These are phyloP conservation scores for Debaryomyces sp. DNA, from an alignment of 1,139 yeast genomes.

Conservation along the genomic window DNA sequence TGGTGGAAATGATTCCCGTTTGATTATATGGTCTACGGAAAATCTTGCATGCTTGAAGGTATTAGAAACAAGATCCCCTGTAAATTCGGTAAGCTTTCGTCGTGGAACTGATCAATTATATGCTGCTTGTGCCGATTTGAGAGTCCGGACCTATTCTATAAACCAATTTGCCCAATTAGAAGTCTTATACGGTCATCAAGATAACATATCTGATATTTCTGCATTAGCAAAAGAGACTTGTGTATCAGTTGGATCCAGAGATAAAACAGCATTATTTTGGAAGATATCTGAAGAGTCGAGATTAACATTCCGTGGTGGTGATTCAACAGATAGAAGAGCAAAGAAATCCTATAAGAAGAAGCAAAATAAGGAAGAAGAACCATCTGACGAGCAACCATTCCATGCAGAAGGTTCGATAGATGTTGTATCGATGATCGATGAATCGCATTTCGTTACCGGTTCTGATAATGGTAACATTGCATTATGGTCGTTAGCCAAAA, in stretches of 20 bases:
- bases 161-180: conserved; percentile 89
- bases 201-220: conserved; percentile 76
- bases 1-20: conserved; percentile 82
- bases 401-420: conserved; percentile 87
- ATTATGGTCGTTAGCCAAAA: conserved; percentile 87
- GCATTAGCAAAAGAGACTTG: conserved; percentile 87
- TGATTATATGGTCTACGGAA: conserved; percentile 86
- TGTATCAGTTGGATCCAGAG: conserved; percentile 94
- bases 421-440: conserved; percentile 88
- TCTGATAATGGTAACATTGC: conserved; percentile 89
- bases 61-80: conserved; percentile 74
- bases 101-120: conserved; percentile 81
- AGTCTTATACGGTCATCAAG: conserved; percentile 94
- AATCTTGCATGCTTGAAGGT: conserved; percentile 74
- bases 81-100: conserved; percentile 75
- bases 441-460: conserved; percentile 90
- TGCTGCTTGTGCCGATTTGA: conserved; percentile 91
- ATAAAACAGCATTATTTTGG: conserved; percentile 95
- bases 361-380: conserved; percentile 25
- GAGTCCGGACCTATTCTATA: conserved; percentile 83
- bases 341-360: conserved; percentile 37
- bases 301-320: conserved; percentile 92
- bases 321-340: conserved; percentile 49
- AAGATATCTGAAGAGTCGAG: conserved; percentile 94
- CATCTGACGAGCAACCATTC: conserved; percentile 35